A percentile compares a stretch with the other conserved stretches of the same genome.
Conservation (phyloP, 2,329 filamentous ascomycete species). For the Aspergillus novoparasiticus region DNA sequence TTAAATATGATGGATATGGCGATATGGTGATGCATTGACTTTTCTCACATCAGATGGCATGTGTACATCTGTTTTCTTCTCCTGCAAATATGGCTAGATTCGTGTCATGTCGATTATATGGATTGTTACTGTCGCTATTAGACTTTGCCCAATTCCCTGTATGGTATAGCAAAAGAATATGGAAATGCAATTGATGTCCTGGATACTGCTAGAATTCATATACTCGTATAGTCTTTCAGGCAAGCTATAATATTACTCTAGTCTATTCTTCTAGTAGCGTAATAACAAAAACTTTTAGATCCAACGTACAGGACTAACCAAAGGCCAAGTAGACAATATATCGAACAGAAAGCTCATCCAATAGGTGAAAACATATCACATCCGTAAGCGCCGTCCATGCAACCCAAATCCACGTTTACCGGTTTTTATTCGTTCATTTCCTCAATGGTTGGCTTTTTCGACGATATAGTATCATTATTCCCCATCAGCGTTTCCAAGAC, state of each 20-base stretch:
- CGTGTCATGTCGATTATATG: constrained; percentile 13
- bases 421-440: constrained; percentile 33
- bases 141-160: constrained; percentile 12
- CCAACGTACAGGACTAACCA: neutral
- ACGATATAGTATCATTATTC: constrained; percentile 25
- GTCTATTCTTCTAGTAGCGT: neutral
- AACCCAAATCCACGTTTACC: constrained; percentile 2
- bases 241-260: neutral
- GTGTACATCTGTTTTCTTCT: constrained; percentile 33
- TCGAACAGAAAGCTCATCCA: neutral
- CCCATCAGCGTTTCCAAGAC: constrained; percentile 43
- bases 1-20: constrained; percentile 42
- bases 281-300: constrained; percentile 4
- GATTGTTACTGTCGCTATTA: constrained; percentile 9
- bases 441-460: constrained; percentile 41
- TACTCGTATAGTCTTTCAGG: neutral
- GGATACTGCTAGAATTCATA: neutral
- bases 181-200: constrained; percentile 12
- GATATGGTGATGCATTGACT: constrained; percentile 19
- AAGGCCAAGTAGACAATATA: neutral
- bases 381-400: constrained; percentile 19
- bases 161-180: constrained; percentile 13
- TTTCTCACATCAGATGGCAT: constrained; percentile 19
- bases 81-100: constrained; percentile 28
- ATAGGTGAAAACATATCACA: constrained; percentile 5